These are phyloP conservation scores for Populus pruinosa DNA, from an alignment of 345 rosid species.

Conservation along the genomic window DNA sequence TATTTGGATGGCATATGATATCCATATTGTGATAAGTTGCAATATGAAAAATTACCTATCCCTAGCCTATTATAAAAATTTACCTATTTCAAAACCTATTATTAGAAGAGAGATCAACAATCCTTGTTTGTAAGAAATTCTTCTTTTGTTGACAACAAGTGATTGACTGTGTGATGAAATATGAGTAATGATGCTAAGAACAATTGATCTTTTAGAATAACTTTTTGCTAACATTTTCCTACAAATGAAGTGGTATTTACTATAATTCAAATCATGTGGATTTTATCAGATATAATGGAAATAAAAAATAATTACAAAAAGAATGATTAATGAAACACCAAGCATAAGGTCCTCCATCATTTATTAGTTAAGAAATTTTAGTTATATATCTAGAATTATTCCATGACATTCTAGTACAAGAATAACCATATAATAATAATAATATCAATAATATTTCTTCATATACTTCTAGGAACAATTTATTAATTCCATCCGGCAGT, in stretches of 20 bases:
- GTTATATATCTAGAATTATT: background rate
- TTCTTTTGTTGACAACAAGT: background rate
- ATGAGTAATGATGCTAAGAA: background rate
- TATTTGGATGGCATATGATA: background rate
- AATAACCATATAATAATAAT: background rate
- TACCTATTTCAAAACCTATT: background rate
- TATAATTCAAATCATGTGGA: background rate
- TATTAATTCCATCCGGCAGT: background rate
- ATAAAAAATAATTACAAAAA: background rate
- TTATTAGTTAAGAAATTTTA: background rate
- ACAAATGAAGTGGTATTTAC: background rate
- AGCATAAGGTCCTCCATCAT: background rate
- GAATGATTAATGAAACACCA: background rate
- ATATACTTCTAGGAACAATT: background rate
- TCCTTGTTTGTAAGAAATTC: background rate
- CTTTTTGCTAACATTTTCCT: background rate
- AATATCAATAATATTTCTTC: background rate
- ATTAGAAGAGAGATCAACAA: background rate
- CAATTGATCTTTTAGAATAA: background rate
- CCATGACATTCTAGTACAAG: background rate
- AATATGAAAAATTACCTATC: background rate
- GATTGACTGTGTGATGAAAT: background rate
- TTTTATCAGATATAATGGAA: background rate
- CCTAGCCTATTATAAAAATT: too few species aligned
- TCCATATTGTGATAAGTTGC: background rate